Conservation (phyloP, 129 eudicot genomes). For the Centella asiatica region DNA sequence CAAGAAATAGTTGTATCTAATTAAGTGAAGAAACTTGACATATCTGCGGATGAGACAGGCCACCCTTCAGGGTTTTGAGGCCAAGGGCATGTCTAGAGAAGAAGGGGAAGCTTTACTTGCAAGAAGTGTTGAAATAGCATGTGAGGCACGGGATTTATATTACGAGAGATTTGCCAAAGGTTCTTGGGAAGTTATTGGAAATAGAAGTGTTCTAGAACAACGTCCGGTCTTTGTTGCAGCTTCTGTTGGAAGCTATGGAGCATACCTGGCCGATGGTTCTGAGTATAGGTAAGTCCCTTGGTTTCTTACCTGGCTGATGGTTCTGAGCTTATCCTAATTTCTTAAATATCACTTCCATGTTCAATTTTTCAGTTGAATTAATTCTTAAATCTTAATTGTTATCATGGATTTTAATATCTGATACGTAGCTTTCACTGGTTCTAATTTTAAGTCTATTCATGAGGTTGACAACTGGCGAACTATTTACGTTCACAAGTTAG, state of each 20-base stretch:
- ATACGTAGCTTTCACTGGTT: neutral
- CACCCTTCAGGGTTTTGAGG: slow-evolving; percentile 82
- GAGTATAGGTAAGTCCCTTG: slow-evolving; percentile 74
- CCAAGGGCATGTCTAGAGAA: slow-evolving; percentile 55
- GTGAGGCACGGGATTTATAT: slow-evolving; percentile 59
- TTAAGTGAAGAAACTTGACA: neutral
- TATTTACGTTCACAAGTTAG: neutral
- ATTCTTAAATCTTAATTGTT: neutral
- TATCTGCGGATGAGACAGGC: slow-evolving; percentile 45
- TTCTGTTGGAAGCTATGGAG: slow-evolving; percentile 91
- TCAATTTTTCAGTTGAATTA: neutral
- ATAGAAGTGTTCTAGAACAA: neutral
- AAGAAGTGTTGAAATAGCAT: slow-evolving; percentile 69
- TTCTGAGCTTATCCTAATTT: neutral
- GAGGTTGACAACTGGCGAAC: neutral
- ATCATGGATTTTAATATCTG: neutral
- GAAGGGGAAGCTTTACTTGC: slow-evolving; percentile 66
- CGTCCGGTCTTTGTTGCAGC: slow-evolving; percentile 85
- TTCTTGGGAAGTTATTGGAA: slow-evolving; percentile 23
- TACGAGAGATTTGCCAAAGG: slow-evolving; percentile 34
- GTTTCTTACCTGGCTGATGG: too few species aligned
- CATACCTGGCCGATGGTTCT: slow-evolving; percentile 89
- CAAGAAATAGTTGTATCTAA: neutral
- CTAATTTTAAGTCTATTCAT: neutral
- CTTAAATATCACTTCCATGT: neutral